Percentiles rank a stretch among this genome's conserved stretches.
These are phyloP conservation scores for Mycena latifolia DNA, from an alignment of 768 basidiomycete species.

Conservation along the genomic window DNA sequence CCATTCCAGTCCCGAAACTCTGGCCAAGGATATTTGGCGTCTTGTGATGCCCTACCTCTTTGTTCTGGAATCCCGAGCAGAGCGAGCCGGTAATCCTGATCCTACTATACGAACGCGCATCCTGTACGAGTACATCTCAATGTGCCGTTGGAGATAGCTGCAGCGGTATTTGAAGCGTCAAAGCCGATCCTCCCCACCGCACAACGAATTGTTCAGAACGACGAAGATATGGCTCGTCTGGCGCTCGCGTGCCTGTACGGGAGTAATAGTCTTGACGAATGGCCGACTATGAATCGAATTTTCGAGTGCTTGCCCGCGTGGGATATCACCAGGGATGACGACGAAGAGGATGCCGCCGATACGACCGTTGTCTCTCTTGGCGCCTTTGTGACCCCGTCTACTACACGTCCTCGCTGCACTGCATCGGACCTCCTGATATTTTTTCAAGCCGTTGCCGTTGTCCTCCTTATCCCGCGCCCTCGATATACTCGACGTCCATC, in stretches of 20 bases:
- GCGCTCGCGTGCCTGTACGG: slow-evolving; percentile 94
- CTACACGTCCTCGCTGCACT: slow-evolving; percentile 64
- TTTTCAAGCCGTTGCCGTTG: slow-evolving; percentile 81
- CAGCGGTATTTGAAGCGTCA: slow-evolving; percentile 88
- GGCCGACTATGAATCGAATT: slow-evolving; percentile 89
- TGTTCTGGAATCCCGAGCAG: slow-evolving; percentile 89
- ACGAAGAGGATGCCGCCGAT: slow-evolving; percentile 81
- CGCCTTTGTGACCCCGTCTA: slow-evolving; percentile 81
- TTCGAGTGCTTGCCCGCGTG: slow-evolving; percentile 98
- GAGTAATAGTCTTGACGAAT: slow-evolving; percentile 75
- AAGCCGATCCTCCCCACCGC: slow-evolving; percentile 85
- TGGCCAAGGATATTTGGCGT: slow-evolving; percentile 76
- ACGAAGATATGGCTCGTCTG: slow-evolving; percentile 87
- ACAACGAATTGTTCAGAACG: slow-evolving; percentile 82
- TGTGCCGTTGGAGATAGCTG: slow-evolving; percentile 74
- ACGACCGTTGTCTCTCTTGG: slow-evolving; percentile 87
- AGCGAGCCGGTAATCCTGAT: slow-evolving; percentile 83
- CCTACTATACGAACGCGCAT: slow-evolving; percentile 71
- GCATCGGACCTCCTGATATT: slow-evolving; percentile 83
- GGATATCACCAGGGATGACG: slow-evolving; percentile 70
- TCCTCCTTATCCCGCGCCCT: slow-evolving; percentile 84
- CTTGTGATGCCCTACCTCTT: slow-evolving; percentile 95
- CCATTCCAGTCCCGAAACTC: slow-evolving; percentile 72
- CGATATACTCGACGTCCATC: slow-evolving; percentile 93
- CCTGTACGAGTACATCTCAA: slow-evolving; percentile 81